Percentiles rank a stretch among this genome's conserved stretches.
These are phyloP conservation scores for Termitomyces bulborhizus DNA, from an alignment of 768 basidiomycete species.

Conservation along the genomic window DNA sequence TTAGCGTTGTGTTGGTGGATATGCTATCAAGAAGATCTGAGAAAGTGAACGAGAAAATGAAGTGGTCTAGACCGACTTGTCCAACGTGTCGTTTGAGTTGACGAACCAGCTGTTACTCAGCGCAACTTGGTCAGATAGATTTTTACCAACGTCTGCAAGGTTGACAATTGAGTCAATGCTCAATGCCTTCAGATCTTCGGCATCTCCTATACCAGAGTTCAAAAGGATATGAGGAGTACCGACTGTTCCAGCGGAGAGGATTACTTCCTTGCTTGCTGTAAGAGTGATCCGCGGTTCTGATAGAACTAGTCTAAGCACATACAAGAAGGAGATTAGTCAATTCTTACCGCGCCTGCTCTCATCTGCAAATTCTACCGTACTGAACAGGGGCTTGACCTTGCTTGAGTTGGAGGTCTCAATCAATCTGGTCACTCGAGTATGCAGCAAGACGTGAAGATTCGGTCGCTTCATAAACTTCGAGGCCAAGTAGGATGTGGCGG, in stretches of 20 bases:
- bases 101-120: slow-evolving; percentile 17
- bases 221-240: slow-evolving; percentile 27
- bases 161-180: slow-evolving; percentile 18
- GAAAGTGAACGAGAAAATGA: not conserved
- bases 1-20: slow-evolving; percentile 5
- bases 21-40: not conserved
- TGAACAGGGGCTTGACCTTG: not conserved
- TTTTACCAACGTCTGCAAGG: slow-evolving; percentile 23
- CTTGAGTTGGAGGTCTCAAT: slow-evolving; percentile 8
- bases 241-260: slow-evolving; percentile 23
- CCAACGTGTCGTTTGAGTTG: slow-evolving; percentile 20
- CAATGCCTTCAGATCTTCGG: slow-evolving; percentile 12
- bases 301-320: not conserved
- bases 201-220: slow-evolving; percentile 28
- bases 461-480: slow-evolving; percentile 15
- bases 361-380: slow-evolving; percentile 4
- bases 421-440: slow-evolving; percentile 19
- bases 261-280: slow-evolving; percentile 10
- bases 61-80: slow-evolving; percentile 2
- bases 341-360: not conserved
- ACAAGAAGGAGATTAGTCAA: not conserved
- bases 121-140: slow-evolving; percentile 23
- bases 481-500: slow-evolving; percentile 8
- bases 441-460: slow-evolving; percentile 22
- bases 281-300: slow-evolving; percentile 3